These are phyloP conservation scores for Plasmodium fragile DNA, from an alignment of 169 alveolate genomes.

Conservation along the genomic window DNA sequence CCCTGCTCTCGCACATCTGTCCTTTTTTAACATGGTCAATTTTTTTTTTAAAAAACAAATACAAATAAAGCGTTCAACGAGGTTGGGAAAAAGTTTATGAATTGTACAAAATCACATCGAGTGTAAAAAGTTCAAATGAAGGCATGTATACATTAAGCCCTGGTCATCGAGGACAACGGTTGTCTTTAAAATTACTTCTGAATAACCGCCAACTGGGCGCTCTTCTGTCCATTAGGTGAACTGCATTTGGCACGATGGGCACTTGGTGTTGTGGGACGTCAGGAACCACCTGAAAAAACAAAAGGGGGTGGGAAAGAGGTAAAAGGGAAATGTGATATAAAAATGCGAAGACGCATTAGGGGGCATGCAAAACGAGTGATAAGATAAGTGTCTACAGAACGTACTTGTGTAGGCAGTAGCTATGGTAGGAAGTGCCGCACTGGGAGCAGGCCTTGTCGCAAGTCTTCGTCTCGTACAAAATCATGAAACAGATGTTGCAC, in stretches of 20 bases:
- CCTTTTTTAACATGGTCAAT: not conserved
- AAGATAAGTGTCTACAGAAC: not conserved
- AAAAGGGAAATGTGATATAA: not conserved
- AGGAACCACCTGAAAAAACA: slow-evolving; percentile 66
- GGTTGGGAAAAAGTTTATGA: not conserved
- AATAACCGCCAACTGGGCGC: not conserved
- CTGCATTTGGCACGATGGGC: slow-evolving; percentile 76
- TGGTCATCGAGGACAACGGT: not conserved
- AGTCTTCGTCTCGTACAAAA: slow-evolving; percentile 28
- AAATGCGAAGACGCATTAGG: not conserved
- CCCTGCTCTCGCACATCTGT: not conserved
- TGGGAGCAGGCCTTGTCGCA: slow-evolving; percentile 63
- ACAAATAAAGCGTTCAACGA: not conserved
- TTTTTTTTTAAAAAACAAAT: not conserved
- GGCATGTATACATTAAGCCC: too few relatives aligned
- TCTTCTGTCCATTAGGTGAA: not conserved
- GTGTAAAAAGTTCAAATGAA: not conserved
- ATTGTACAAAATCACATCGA: not conserved
- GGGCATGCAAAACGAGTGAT: not conserved
- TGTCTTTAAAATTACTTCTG: not conserved
- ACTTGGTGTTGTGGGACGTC: slow-evolving; percentile 74
- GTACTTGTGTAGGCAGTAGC: slow-evolving; percentile 67
- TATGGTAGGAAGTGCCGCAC: slow-evolving; percentile 54
- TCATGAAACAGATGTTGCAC: slow-evolving; percentile 68
- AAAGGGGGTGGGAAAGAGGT: not conserved